Percentiles rank a stretch among this genome's conserved stretches.
Conservation (phyloP, 2,329 filamentous ascomycete species). For the Aureobasidium musti region DNA sequence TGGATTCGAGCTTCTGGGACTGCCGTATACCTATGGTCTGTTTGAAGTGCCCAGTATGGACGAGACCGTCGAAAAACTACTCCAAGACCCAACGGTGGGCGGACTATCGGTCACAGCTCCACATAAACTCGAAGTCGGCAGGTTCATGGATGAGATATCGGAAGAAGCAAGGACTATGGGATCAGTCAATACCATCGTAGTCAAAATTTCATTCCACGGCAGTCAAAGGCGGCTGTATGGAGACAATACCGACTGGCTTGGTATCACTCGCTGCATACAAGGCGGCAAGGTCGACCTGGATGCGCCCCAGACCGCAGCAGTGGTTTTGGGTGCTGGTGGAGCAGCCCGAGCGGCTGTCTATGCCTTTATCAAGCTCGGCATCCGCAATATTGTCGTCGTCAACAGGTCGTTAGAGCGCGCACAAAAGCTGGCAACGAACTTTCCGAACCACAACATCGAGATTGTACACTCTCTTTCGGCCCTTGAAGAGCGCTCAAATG, state of each 20-base stretch:
- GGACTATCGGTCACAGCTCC: slow-evolving; percentile 14
- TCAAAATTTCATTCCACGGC: not conserved
- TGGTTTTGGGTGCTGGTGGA: slow-evolving; percentile 12
- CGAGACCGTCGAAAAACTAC: not conserved
- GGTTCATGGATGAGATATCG: not conserved
- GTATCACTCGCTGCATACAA: slow-evolving; percentile 9
- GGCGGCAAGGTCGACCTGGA: not conserved
- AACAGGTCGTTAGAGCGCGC: not conserved
- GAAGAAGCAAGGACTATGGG: not conserved
- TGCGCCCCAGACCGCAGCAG: not conserved
- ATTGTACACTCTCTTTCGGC: not conserved
- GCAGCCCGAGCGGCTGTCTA: slow-evolving; percentile 7
- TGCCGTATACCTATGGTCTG: not conserved
- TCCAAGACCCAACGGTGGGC: not conserved
- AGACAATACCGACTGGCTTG: slow-evolving; percentile 16
- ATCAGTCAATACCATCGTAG: slow-evolving; percentile 2
- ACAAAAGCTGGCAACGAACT: not conserved
- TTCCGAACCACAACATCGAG: not conserved
- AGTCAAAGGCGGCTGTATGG: not conserved
- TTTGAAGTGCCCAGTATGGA: slow-evolving; percentile 12
- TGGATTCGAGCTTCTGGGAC: not conserved
- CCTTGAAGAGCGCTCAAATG: not conserved
- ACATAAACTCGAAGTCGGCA: slow-evolving; percentile 1
- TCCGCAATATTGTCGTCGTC: not conserved
- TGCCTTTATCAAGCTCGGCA: not conserved